These are phyloP conservation scores for Mortierella claussenii DNA, from an alignment of 192 early-diverging fungal species.

Conservation along the genomic window DNA sequence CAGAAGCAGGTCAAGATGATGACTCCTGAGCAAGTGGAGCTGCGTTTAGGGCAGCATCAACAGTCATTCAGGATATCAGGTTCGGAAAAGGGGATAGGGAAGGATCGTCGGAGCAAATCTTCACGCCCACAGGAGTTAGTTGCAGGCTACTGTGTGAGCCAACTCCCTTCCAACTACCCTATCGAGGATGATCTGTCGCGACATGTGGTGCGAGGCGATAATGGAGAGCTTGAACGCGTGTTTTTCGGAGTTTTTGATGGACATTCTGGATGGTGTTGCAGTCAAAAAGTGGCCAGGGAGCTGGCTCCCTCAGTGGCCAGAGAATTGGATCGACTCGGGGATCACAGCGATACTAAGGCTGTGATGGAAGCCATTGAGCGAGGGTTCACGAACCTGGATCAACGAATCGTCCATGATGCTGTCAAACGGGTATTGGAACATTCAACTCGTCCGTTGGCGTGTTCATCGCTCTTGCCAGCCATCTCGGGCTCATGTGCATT, in stretches of 20 bases:
- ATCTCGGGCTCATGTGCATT: slow-evolving; percentile 63
- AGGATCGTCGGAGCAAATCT: neutral
- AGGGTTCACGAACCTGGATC: slow-evolving; percentile 61
- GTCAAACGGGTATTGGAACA: slow-evolving; percentile 48
- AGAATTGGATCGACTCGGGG: slow-evolving; percentile 39
- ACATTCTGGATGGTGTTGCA: slow-evolving; percentile 61
- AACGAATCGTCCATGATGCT: slow-evolving; percentile 57
- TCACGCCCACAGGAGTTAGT: slow-evolving; percentile 4
- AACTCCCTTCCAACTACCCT: slow-evolving; percentile 60
- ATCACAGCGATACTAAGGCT: neutral
- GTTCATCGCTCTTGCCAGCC: slow-evolving; percentile 52
- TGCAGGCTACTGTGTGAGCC: slow-evolving; percentile 49
- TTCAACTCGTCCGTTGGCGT: slow-evolving; percentile 27
- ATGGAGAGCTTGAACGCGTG: slow-evolving; percentile 44
- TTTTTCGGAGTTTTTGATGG: slow-evolving; percentile 66
- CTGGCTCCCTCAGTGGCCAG: slow-evolving; percentile 59
- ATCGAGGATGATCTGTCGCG: slow-evolving; percentile 59
- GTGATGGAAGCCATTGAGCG: slow-evolving; percentile 42
- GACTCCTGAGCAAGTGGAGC: slow-evolving; percentile 32
- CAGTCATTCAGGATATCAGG: slow-evolving; percentile 13
- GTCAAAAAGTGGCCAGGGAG: slow-evolving; percentile 53
- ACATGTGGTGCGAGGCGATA: slow-evolving; percentile 19
- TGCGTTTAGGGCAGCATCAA: slow-evolving; percentile 28
- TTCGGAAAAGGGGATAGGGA: neutral
- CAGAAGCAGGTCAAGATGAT: slow-evolving; percentile 21